Evolutionary conservation across 2,329 filamentous ascomycete genomes (phyloP), one percentile per base, ranked within the genome.

Genomic region (Sporothrix dimorphospora): DNA sequence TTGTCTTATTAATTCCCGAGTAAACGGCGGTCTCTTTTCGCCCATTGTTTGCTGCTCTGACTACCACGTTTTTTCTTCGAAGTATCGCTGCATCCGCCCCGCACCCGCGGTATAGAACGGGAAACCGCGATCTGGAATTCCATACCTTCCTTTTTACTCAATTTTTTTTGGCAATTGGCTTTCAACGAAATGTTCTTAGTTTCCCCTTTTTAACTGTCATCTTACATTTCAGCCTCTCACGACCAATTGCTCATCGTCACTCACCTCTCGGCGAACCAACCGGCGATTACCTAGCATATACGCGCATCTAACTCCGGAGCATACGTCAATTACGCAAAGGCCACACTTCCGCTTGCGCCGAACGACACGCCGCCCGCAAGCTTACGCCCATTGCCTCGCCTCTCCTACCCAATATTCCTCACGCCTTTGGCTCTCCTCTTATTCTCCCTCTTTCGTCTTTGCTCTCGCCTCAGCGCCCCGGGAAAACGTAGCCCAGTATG

Each of bases 71-170:
- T 45, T 45, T 63, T 45, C 38, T 65, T 27, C n/a, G 34, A 67
- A 67, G 63, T 30, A 49, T 67, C 19, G 63, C 63, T 49, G 42
- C 34, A 45, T 57, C n/a, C 38, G 67, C 68, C 67, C 68, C 68
- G 68, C 68, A 61, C 40, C 42, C 51, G 21, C 34, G 51, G 51
- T 30, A 49, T n/a, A 47, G 63, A 59, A 57, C 21, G 34, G 38
- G 67, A 57, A 45, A n/a, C 38, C 51, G 40, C 51, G 67, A 69
- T 69, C 51, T 1, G n/a, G 34, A 47, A 42, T 24, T 8, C 66
- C 66, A 30, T 38, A 59, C 38, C 38, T 55, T 42, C 66, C 47
- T 19, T 59, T 59, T 47, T 45, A 6, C 27, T 7, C 45, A 34
- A n/a, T 69, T 59, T 47, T 12, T 45, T 27, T 30, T 53, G 47